Base-by-base conservation (phyloP, 768 basidiomycete genomes). In the Russula lepida region DNA sequence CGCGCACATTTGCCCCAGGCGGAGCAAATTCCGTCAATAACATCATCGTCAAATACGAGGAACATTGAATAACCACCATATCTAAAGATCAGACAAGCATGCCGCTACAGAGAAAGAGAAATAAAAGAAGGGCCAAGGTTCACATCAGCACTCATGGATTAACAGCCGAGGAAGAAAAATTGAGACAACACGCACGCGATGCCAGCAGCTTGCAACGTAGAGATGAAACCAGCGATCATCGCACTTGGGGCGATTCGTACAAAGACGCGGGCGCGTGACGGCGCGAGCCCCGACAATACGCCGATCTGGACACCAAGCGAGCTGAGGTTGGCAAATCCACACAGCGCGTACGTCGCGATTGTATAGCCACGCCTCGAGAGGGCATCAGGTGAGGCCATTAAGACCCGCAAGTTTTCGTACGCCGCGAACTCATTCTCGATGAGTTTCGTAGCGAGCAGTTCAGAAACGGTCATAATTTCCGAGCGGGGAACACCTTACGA, bases 261-360 rank as follows among this genome's bases (percentile, higher is more conserved):
- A 67, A 95, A 94, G 64, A 81, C 75, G 69, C 81, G 87, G 57
- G 80, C 78, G 63, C 85, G 81, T 23, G 85, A 77, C 4, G 88
- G 87, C 25, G 87, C 88, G 35, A 89, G 77, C 25, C 84, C 84
- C 50, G 78, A 76, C 48, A 89, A 77, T 69, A 89, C 87, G 69
- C 88, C 88, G 62, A 89, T 82, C 72, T 93, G 89, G 66, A 95
- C 91, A 69, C 92, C 93, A 28, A 93, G 76, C 7, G 89, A 89
- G 57, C 87, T 84, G 49, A 92, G 76, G 71, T 95, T 95, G 61
- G 90, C 90, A 69, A 95, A 95, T 8, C 93, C 93, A 72, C 92
- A 94, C 17, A 95, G 84, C 17, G 88, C 86, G 71, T 94, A 95
- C 35, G 87, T 84, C 15, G 88, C 84, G 67, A 95, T 92, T 54